Percentiles rank a stretch among this genome's conserved stretches.
Evolutionary conservation across 2,329 filamentous ascomycete genomes (phyloP).

Genomic region (Trematosphaeria pertusa): DNA sequence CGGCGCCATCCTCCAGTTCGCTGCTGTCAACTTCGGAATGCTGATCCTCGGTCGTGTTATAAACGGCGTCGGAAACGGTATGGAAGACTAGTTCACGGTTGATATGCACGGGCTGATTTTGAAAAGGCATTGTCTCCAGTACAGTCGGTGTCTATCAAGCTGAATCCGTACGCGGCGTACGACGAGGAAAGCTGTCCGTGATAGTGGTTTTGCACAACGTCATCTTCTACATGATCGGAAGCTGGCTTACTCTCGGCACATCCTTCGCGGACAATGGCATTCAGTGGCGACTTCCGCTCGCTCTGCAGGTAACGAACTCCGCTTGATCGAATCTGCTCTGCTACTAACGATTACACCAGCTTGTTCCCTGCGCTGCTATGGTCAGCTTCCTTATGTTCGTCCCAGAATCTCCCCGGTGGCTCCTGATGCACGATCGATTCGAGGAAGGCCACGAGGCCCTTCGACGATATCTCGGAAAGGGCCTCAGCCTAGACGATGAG

Average conservation of each 20-base stretch:
- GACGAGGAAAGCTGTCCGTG: slow-evolving; percentile 22
- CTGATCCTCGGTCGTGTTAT: slow-evolving; percentile 20
- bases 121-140: slow-evolving; percentile 15
- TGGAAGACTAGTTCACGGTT: not conserved
- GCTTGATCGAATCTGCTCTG: not conserved
- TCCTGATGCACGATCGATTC: slow-evolving; percentile 58
- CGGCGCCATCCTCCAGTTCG: slow-evolving; percentile 27
- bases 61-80: slow-evolving; percentile 23
- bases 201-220: slow-evolving; percentile 25
- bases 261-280: slow-evolving; percentile 13
- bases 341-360: slow-evolving; percentile 44
- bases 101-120: not conserved
- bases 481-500: slow-evolving; percentile 8
- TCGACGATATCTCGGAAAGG: slow-evolving; percentile 15
- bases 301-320: slow-evolving; percentile 12
- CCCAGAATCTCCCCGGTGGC: slow-evolving; percentile 63
- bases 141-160: slow-evolving; percentile 23
- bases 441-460: slow-evolving; percentile 59
- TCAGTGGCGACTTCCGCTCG: slow-evolving; percentile 23
- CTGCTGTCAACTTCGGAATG: slow-evolving; percentile 15
- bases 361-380: slow-evolving; percentile 47
- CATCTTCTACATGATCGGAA: slow-evolving; percentile 23
- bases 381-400: slow-evolving; percentile 53
- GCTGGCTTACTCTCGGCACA: slow-evolving; percentile 20
- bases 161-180: slow-evolving; percentile 16